phyloP scores from a whole-genome alignment of 192 early-diverging fungal species.

The Backusella morwellensis region DNA sequence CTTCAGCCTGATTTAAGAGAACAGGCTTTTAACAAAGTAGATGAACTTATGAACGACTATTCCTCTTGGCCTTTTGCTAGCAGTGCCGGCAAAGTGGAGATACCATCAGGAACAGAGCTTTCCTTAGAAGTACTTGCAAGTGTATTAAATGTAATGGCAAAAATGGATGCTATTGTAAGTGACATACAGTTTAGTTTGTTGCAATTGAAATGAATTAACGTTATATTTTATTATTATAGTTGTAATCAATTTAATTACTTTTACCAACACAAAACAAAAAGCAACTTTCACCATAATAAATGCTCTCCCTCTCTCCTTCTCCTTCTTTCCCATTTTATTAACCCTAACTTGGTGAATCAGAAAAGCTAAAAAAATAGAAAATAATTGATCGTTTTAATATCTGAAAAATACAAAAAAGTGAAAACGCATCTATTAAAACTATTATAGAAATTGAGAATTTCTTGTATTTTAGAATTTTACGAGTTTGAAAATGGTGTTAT shows the following conservation, averaged over 20 bases:
- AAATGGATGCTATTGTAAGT: conserved; percentile 84
- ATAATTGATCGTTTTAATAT: background rate
- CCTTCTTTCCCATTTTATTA: background rate
- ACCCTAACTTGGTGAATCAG: background rate
- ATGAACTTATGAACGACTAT: conserved; percentile 88
- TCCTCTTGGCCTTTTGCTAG: conserved; percentile 70
- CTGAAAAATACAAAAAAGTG: too few species aligned
- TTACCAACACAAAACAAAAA: background rate
- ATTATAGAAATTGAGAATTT: too few species aligned
- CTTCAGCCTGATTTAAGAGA: conserved; percentile 86
- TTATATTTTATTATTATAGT: conserved; percentile 10
- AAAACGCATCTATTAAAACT: too few species aligned
- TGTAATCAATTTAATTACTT: background rate
- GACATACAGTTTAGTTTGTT: background rate
- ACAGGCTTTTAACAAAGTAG: conserved; percentile 82
- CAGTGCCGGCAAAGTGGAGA: conserved; percentile 49
- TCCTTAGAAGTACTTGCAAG: conserved; percentile 70
- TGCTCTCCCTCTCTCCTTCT: background rate
- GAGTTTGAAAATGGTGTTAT: too few species aligned
- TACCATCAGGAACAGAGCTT: conserved; percentile 55
- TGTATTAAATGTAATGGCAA: conserved; percentile 84
- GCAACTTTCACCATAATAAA: background rate
- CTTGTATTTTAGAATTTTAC: too few species aligned
- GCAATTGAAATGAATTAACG: background rate
- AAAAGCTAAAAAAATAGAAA: background rate